Evolutionary conservation across 2,329 filamentous ascomycete genomes (phyloP), one percentile per base, ranked within the genome.

Genomic region (Passalora sequoiae): DNA sequence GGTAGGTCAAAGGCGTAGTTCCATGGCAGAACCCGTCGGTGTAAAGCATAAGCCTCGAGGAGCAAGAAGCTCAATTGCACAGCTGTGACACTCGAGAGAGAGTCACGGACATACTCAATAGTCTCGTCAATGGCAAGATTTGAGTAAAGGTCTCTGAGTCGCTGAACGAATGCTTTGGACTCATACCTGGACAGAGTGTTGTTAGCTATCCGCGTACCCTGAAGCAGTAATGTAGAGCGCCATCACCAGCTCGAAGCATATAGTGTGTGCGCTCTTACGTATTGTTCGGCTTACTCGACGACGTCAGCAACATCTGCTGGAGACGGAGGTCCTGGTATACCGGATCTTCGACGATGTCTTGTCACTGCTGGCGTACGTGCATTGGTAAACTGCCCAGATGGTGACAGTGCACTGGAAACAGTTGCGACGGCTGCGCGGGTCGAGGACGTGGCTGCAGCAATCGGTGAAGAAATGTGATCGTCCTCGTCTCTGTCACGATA

Each of bases 301-400:
- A 79, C 81, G 54, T 83, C 74, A 28, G 83, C 85, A 25, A 94
- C 81, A 48, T 84, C 80, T 29, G 85, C 82, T 4, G 89, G 89
- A 2, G 87, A 89, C 6, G 87, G 81, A 16, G 56, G 56, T 16
- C 50, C 53, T 27, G 87, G 87, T 39, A 94, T 73, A n/a, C 53
- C 51, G 24, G 55, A 50, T 33, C 40, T 43, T 24, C 50, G 40
- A 33, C 49, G 51, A 39, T 46, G 35, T n/a, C 33, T 24, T 37
- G 46, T 53, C 10, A 54, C 41, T 22, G 48, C 55, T 7, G 57
- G 55, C 17, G 57, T 58, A 43, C 55, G 55, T 53, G 24, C 63
- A 4, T 9, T 22, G 45, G 37, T 65, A 50, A 38, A 40, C 35
- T 51, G 46, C 12, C 38, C 44, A 20, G 51, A 53, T 4, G 53